These are phyloP conservation scores for Plasmopara muralis DNA, from an alignment of 352 stramenopile genomes.

Conservation along the genomic window DNA sequence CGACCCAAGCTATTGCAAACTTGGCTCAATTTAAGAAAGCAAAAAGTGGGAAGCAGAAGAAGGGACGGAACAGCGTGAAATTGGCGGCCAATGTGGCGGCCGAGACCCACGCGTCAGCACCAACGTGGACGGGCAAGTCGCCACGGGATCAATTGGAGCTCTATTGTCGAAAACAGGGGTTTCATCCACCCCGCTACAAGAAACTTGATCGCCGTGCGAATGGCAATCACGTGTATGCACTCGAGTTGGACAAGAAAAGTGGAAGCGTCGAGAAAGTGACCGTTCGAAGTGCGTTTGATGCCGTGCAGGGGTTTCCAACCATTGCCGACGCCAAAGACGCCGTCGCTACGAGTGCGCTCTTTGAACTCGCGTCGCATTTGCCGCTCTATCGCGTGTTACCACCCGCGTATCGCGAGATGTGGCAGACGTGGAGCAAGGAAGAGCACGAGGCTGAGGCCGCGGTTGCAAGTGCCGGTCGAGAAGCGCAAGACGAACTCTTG, in stretches of 20 bases:
- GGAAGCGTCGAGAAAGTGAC: constrained; percentile 34
- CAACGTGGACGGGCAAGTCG: constrained; percentile 69
- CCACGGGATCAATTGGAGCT: constrained; percentile 87
- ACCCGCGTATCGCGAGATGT: constrained; percentile 83
- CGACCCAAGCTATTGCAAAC: constrained; percentile 17
- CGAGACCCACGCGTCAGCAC: constrained; percentile 9
- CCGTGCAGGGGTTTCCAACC: constrained; percentile 39
- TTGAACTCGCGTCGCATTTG: constrained; percentile 74
- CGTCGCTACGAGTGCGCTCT: constrained; percentile 82
- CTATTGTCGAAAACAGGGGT: constrained; percentile 82
- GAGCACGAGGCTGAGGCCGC: constrained; percentile 32
- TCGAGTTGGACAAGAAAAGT: constrained; percentile 43
- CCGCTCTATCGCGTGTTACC: constrained; percentile 87
- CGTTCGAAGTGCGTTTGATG: constrained; percentile 31
- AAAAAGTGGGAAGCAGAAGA: constrained; percentile 33
- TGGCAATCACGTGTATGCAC: constrained; percentile 40
- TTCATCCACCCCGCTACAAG: constrained; percentile 75
- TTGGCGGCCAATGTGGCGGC: constrained; percentile 17
- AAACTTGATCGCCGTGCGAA: constrained; percentile 22
- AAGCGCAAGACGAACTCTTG: constrained; percentile 50
- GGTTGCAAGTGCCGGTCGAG: constrained; percentile 28
- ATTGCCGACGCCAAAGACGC: constrained; percentile 71
- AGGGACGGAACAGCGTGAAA: constrained; percentile 24
- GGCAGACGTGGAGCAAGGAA: constrained; percentile 58
- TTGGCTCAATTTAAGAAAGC: constrained; percentile 18